Base-by-base conservation (phyloP, 2,329 filamentous ascomycete species). In the Ophiostoma quercus region DNA sequence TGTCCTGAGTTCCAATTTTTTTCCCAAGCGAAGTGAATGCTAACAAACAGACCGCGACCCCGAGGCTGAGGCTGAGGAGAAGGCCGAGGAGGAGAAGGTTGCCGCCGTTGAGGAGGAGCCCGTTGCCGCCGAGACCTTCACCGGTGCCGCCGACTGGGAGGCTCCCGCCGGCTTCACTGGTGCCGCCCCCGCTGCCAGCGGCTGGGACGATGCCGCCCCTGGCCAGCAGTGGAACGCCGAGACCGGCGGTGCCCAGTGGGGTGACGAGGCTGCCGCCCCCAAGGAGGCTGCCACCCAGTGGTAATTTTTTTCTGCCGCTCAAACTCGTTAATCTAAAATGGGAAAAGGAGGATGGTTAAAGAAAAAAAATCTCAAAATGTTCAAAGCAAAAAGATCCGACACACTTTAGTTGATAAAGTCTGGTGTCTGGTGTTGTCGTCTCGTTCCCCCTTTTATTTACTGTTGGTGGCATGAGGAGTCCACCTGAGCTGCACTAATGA, bases 41-140 rank as follows among this genome's bases (percentile, higher is more conserved):
- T 34, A 41, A 34, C 29, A 43, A 47, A 29, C 72, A 88, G 86
- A 99, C 92, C 95, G 96, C 82, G 96, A 99, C 85, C 95, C 96
- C 78, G 95, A 99, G 85, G 93, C 94, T 77, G 95, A 99, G 89
- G 95, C 97, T 82, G 94, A 97, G 89, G 97, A 99, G 86, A 96
- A 97, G 82, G 86, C 90, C 75, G 91, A 92, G 80, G 91, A 94
- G 82, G 94, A 98, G 87, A 97, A 98, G 90, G 85, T 90, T 74
- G 85, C 92, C 65, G 90, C 88, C 79, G 90, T 86, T 77, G 94
- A 97, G 76, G 94, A 97, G 84, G 91, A 91, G 79, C 92, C 90
- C 76, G 79, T 91, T 73, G 89, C 84, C 76, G 88, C 91, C 76
- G 93, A 95, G 81, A 91, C 90, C 79, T 93, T 94, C 78, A 84